Base-by-base conservation (phyloP, 257 asterid genomes). In the Anisodus acutangulus region DNA sequence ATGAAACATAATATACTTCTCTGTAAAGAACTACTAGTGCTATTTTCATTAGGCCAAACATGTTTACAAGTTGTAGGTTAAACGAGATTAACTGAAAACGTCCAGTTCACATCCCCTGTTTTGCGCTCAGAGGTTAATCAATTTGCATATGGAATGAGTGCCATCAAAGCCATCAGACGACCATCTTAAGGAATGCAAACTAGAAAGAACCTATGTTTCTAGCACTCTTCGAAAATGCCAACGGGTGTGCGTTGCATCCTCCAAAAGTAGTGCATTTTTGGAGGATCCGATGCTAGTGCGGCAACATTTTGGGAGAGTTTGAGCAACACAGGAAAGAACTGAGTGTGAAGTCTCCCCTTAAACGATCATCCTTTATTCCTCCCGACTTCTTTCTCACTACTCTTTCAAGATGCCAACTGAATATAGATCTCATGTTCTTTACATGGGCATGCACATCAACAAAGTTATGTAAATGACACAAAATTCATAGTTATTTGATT, bases 331-430 rank as follows among this genome's bases (percentile, higher is more conserved):
- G 35, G 35, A 31, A 31, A 31, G 35, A 22, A 31, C 35, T 6
- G 19, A 47, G 16, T 66, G 41, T 63, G 69, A 63, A 22, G 16
- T 31, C 72, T 66, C n/a, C 72, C 37, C n/a, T 2, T 31, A 4
- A 31, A 66, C 9, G 17, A 11, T 31, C 72, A 31, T 66, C 45
- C 72, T 11, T 5, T 15, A 5, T 35, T 67, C 49, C 49, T 63
- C n/a, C 10, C 10, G 3, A 10, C 71, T 4, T 26, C 70, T 66
- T 66, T 66, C 72, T 63, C 41, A 22, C 41, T 63, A 5, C 45
- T 64, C 70, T 66, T 31, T 66, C n/a, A 66, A 66, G 72, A 66
- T 31, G 72, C 72, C 45, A 66, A 66, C 9, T 31, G 45, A 31
- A 31, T 64, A 64, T 67, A 72, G 80, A 19, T 4, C 41, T 72